Percentiles rank a stretch among this genome's conserved stretches.
phyloP scores from a whole-genome alignment of 2,329 filamentous ascomycete genomes.

The Pseudohalonectria lignicola region DNA sequence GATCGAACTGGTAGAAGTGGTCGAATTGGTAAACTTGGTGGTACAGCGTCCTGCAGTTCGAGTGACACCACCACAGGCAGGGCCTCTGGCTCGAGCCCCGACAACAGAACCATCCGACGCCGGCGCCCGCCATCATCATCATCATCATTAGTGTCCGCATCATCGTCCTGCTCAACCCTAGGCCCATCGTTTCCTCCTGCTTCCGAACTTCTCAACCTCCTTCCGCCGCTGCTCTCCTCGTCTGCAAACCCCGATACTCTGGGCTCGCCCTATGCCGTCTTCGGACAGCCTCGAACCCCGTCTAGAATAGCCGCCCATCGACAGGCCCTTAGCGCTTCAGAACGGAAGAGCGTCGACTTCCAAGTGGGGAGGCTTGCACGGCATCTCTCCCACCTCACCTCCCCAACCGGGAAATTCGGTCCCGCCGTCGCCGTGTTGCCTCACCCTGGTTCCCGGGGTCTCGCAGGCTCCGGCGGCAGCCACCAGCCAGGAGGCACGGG shows the following conservation, averaged over 20 bases:
- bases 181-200: neutral
- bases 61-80: neutral
- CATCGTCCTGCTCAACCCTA: no score
- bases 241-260: conserved; percentile 11
- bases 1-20: no score
- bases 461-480: neutral
- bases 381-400: conserved; percentile 28
- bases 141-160: no score
- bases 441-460: conserved; percentile 5
- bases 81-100: neutral
- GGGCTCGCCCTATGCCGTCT: conserved; percentile 30
- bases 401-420: conserved; percentile 38
- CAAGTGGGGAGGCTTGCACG: conserved; percentile 36
- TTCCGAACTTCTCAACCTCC: conserved; percentile 16
- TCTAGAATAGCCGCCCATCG: conserved; percentile 22
- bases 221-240: conserved; percentile 29
- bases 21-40: no score
- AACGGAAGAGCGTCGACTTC: conserved; percentile 26
- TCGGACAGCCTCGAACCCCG: conserved; percentile 23
- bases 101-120: neutral
- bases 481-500: no score
- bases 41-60: neutral
- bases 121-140: no score
- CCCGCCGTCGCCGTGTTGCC: conserved; percentile 25
- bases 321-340: conserved; percentile 15